Conservation (phyloP, 305 asterid genomes). For the Fraxinus sp. region DNA sequence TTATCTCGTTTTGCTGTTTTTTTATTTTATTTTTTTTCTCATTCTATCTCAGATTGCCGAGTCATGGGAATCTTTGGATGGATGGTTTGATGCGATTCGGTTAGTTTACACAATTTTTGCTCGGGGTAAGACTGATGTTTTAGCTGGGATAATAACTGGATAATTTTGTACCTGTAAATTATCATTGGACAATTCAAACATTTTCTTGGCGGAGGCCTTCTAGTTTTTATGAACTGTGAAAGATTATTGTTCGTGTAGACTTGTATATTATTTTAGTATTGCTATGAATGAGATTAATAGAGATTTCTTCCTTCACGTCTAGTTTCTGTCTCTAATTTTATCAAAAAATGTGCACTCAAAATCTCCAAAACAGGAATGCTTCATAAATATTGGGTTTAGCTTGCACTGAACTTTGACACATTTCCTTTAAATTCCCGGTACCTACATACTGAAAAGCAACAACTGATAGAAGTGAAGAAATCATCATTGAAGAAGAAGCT, state of each 20-base stretch:
- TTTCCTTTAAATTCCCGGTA: too few species aligned
- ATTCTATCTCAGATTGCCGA: slow-evolving; percentile 74
- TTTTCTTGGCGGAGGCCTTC: slow-evolving; percentile 24
- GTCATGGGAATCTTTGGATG: slow-evolving; percentile 93
- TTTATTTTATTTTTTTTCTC: background rate
- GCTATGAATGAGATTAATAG: slow-evolving; percentile 38
- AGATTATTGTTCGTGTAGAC: slow-evolving; percentile 42
- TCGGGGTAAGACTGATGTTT: slow-evolving; percentile 87
- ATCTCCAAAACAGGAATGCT: background rate
- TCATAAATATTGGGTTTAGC: background rate
- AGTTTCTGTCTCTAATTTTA: background rate
- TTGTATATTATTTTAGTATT: slow-evolving; percentile 45
- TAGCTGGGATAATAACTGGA: slow-evolving; percentile 84
- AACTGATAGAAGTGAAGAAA: too few species aligned
- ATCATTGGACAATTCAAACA: slow-evolving; percentile 25
- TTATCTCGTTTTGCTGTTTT: background rate
- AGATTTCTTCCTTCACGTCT: slow-evolving; percentile 6
- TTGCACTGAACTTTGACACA: too few species aligned
- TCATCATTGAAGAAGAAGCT: too few species aligned
- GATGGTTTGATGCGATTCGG: slow-evolving; percentile 97
- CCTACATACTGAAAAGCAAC: too few species aligned
- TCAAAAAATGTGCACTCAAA: background rate
- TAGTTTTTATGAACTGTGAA: slow-evolving; percentile 23
- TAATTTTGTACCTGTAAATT: slow-evolving; percentile 43
- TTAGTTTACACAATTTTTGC: slow-evolving; percentile 91